Evolutionary conservation across 2,329 filamentous ascomycete species (phyloP).

Genomic region (Thermoascus crustaceus): DNA sequence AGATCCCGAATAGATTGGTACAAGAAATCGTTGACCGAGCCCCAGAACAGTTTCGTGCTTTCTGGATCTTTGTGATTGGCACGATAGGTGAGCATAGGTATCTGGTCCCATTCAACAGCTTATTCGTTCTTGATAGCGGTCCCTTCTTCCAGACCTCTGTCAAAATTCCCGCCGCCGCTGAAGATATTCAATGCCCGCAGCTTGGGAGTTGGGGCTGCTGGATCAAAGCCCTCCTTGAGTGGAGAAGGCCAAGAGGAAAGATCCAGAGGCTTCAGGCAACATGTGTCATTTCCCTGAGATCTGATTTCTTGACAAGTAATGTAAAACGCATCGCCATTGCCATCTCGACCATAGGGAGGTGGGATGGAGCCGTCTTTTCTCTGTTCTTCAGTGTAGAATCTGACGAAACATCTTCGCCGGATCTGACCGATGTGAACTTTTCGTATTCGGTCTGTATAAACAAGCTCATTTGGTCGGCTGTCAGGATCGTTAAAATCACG

Average conservation of each 20-base stretch:
- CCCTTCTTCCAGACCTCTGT: conserved; percentile 65
- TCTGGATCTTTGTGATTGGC: conserved; percentile 50
- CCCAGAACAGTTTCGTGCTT: conserved; percentile 51
- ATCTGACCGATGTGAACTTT: conserved; percentile 37
- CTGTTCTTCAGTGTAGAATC: conserved; percentile 42
- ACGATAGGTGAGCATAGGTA: conserved; percentile 64
- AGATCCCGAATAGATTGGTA: conserved; percentile 46
- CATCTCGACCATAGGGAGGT: conserved; percentile 56
- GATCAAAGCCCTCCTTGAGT: conserved; percentile 51
- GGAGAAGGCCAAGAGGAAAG: conserved; percentile 4
- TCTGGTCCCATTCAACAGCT: conserved; percentile 57
- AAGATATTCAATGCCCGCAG: conserved; percentile 63
- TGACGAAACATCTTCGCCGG: conserved; percentile 51
- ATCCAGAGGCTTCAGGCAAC: conserved; percentile 1
- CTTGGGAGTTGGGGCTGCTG: conserved; percentile 26
- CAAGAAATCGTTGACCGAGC: conserved; percentile 65
- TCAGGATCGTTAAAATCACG: conserved; percentile 32
- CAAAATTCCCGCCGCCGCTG: conserved; percentile 70
- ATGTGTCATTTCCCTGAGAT: background rate
- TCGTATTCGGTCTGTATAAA: conserved; percentile 39
- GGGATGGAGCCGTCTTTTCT: conserved; percentile 36
- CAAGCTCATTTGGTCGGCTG: conserved; percentile 45
- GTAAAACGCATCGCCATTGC: conserved; percentile 59
- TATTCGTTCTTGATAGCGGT: conserved; percentile 57
- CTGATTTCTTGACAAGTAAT: conserved; percentile 41